A percentile compares a stretch with the other conserved stretches of the same genome.
phyloP scores from a whole-genome alignment of 805 yeast genomes.

The Suhomyces canberraensis region DNA sequence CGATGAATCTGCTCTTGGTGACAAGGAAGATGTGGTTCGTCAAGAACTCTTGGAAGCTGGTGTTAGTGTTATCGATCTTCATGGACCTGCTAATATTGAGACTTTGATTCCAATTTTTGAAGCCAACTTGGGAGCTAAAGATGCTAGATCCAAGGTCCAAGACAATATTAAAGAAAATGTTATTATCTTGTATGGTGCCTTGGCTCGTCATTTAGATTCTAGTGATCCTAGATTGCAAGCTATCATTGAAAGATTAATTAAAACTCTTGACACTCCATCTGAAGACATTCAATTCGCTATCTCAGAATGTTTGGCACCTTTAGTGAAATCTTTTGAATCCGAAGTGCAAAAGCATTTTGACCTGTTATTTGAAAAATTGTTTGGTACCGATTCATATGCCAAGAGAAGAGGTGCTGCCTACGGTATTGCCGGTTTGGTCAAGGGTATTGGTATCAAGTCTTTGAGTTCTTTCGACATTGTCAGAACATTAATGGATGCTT shows the following conservation, averaged over 20 bases:
- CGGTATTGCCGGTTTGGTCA: constrained; percentile 90
- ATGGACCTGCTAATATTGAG: constrained; percentile 70
- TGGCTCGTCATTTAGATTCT: constrained; percentile 76
- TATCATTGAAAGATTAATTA: constrained; percentile 66
- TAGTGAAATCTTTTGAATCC: constrained; percentile 57
- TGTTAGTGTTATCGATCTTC: constrained; percentile 58
- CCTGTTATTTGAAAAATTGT: constrained; percentile 55
- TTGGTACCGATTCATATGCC: constrained; percentile 41
- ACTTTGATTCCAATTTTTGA: constrained; percentile 80
- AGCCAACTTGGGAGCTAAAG: constrained; percentile 50
- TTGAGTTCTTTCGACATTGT: constrained; percentile 74
- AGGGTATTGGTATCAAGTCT: constrained; percentile 83
- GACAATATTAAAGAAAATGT: constrained; percentile 73
- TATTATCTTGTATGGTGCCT: constrained; percentile 84
- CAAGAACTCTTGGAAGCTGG: constrained; percentile 91
- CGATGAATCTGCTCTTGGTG: constrained; percentile 66
- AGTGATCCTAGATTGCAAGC: constrained; percentile 62
- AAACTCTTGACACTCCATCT: constrained; percentile 80
- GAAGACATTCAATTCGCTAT: constrained; percentile 88
- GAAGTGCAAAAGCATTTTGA: constrained; percentile 56
- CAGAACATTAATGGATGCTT: constrained; percentile 71
- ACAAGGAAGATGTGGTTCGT: constrained; percentile 66
- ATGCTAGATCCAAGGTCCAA: constrained; percentile 45
- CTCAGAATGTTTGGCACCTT: constrained; percentile 80
- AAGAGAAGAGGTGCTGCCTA: constrained; percentile 92